Percentiles rank a stretch among this genome's conserved stretches.
phyloP scores from a whole-genome alignment of 306 rosid genomes.

The Quercus dentata region DNA sequence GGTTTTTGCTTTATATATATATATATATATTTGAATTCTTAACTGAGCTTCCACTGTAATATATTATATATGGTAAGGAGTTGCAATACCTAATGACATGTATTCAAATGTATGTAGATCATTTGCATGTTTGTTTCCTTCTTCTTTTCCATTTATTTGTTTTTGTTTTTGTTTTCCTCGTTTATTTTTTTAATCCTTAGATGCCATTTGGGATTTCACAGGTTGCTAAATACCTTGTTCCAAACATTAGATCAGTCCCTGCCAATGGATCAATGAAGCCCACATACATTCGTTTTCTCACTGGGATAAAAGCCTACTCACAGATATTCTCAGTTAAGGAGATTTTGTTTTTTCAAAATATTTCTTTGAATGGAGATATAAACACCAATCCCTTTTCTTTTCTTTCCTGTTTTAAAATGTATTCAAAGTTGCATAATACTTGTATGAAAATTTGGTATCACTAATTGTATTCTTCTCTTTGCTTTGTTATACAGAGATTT shows the following conservation, averaged over 20 bases:
- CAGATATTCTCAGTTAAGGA: slow-evolving; percentile 90
- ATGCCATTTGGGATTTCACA: slow-evolving; percentile 23
- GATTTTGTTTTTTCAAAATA: neutral
- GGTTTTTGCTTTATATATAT: too few relatives aligned
- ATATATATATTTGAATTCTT: too few relatives aligned
- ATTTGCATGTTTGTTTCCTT: neutral
- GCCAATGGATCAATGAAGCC: slow-evolving; percentile 70
- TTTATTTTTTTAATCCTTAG: neutral
- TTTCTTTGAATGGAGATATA: slow-evolving; percentile 4
- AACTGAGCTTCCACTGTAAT: too few relatives aligned
- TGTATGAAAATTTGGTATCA: neutral
- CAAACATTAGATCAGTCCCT: slow-evolving; percentile 68
- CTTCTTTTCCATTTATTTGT: neutral
- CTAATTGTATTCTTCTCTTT: slow-evolving; percentile 2
- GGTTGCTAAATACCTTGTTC: slow-evolving; percentile 90
- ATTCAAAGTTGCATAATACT: slow-evolving; percentile 5
- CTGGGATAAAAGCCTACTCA: slow-evolving; percentile 88
- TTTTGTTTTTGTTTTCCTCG: neutral
- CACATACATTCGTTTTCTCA: slow-evolving; percentile 83
- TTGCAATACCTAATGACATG: neutral
- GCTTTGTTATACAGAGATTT: slow-evolving; percentile 53
- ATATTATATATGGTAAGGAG: too few relatives aligned
- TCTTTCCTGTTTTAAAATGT: neutral
- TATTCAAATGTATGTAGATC: neutral
- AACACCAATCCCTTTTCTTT: neutral